Percentiles rank a stretch among this genome's conserved stretches.
Conservation (phyloP, 2,329 filamentous ascomycete genomes). For the Ascochyta clinopodiicola region DNA sequence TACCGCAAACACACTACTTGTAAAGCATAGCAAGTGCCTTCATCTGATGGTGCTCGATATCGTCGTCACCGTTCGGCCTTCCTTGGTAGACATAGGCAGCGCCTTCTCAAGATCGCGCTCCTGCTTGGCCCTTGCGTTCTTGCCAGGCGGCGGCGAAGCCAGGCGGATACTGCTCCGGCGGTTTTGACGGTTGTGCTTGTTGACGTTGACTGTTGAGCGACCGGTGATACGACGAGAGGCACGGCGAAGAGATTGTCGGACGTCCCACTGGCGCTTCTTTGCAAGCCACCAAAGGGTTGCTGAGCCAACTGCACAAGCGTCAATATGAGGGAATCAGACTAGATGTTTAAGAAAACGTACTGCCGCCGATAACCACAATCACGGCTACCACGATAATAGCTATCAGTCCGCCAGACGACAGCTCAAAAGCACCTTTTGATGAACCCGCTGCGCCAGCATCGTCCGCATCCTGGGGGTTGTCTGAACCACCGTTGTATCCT, state of each 20-base stretch:
- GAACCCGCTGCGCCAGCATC: conserved; percentile 70
- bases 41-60: conserved; percentile 41
- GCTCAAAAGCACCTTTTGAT: conserved; percentile 63
- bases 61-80: conserved; percentile 40
- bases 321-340: conserved; percentile 6
- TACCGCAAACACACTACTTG: background rate
- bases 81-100: conserved; percentile 29
- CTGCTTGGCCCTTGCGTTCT: conserved; percentile 25
- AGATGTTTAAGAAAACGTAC: conserved; percentile 56
- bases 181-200: conserved; percentile 41
- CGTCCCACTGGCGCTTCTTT: conserved; percentile 84
- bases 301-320: conserved; percentile 60
- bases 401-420: conserved; percentile 73
- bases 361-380: conserved; percentile 65
- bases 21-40: background rate
- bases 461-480: conserved; percentile 44
- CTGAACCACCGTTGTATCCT: conserved; percentile 47
- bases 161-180: conserved; percentile 46
- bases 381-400: conserved; percentile 78
- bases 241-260: conserved; percentile 73
- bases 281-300: conserved; percentile 77
- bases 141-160: conserved; percentile 42
- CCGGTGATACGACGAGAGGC: conserved; percentile 61
- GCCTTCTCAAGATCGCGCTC: conserved; percentile 47
- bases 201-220: conserved; percentile 37